Evolutionary conservation across 2,329 filamentous ascomycete genomes (phyloP).

Genomic region (Rugonectria rugulosa): DNA sequence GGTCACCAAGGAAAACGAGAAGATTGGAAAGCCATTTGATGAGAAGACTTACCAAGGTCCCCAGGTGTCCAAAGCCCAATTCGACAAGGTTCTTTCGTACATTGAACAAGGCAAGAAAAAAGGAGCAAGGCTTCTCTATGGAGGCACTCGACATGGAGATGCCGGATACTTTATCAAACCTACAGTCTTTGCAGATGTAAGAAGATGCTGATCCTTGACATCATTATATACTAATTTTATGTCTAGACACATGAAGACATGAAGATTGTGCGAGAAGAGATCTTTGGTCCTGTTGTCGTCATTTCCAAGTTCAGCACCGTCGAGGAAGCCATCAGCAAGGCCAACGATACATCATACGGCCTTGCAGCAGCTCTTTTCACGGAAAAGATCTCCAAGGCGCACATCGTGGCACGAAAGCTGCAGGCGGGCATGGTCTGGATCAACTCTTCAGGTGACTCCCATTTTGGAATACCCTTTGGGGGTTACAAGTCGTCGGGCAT

Average conservation of each 20-base stretch:
- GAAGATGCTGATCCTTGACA: background rate
- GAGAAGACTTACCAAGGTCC: conserved; percentile 71
- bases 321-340: conserved; percentile 36
- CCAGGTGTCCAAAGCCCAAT: conserved; percentile 70
- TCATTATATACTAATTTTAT: conserved; percentile 18
- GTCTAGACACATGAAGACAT: conserved; percentile 35
- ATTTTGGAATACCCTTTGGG: conserved; percentile 41
- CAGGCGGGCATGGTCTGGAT: conserved; percentile 59
- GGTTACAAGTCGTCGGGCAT: conserved; percentile 38
- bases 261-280: conserved; percentile 41
- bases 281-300: conserved; percentile 41
- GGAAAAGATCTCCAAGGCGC: conserved; percentile 53
- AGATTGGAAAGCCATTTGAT: conserved; percentile 69
- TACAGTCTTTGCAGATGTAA: conserved; percentile 40
- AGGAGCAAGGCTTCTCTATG: conserved; percentile 63
- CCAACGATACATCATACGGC: conserved; percentile 58
- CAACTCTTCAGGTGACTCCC: conserved; percentile 40
- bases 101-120: conserved; percentile 70
- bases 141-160: conserved; percentile 34
- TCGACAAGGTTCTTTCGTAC: conserved; percentile 69
- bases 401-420: conserved; percentile 54
- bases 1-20: conserved; percentile 57
- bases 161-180: conserved; percentile 40
- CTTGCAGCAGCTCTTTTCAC: conserved; percentile 64
- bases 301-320: conserved; percentile 37